A percentile compares a stretch with the other conserved stretches of the same genome.
These are phyloP conservation scores for Hymenoscyphus albidus DNA, from an alignment of 2,329 filamentous ascomycete species.

Conservation along the genomic window DNA sequence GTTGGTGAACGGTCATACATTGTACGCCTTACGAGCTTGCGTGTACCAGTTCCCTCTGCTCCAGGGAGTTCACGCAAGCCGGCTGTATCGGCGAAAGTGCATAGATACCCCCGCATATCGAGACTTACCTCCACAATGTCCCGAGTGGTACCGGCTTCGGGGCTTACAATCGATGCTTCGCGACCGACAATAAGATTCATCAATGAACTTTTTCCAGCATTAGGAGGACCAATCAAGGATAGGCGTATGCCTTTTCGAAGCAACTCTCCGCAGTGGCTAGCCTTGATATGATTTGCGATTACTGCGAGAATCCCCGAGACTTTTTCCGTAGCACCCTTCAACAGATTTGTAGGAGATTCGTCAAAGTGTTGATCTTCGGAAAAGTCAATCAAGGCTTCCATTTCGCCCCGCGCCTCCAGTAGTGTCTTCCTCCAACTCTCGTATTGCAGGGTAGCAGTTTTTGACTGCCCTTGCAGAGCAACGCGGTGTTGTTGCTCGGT, in stretches of 20 bases:
- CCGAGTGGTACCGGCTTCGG: slow-evolving; percentile 87
- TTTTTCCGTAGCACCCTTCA: slow-evolving; percentile 64
- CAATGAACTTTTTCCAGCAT: slow-evolving; percentile 90
- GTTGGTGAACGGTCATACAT: background rate
- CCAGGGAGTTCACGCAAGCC: slow-evolving; percentile 60
- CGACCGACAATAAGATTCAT: slow-evolving; percentile 86
- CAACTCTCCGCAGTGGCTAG: slow-evolving; percentile 78
- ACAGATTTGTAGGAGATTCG: slow-evolving; percentile 70
- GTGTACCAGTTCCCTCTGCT: slow-evolving; percentile 16
- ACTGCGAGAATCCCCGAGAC: slow-evolving; percentile 57
- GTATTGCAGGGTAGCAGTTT: slow-evolving; percentile 68
- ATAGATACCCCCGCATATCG: slow-evolving; percentile 85
- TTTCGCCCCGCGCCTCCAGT: slow-evolving; percentile 77
- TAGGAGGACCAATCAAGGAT: slow-evolving; percentile 84
- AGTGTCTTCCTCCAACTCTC: slow-evolving; percentile 76
- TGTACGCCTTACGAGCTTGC: background rate
- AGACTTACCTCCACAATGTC: slow-evolving; percentile 91
- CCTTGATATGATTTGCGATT: slow-evolving; percentile 67
- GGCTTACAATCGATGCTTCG: slow-evolving; percentile 92
- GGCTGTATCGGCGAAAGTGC: slow-evolving; percentile 92
- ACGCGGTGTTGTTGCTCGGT: slow-evolving; percentile 91
- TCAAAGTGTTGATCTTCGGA: slow-evolving; percentile 97
- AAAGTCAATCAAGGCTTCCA: slow-evolving; percentile 96
- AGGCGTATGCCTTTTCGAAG: slow-evolving; percentile 81
- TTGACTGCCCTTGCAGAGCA: slow-evolving; percentile 74